Base-by-base conservation (phyloP, 441 rosid genomes). In the Corymbia calophylla region DNA sequence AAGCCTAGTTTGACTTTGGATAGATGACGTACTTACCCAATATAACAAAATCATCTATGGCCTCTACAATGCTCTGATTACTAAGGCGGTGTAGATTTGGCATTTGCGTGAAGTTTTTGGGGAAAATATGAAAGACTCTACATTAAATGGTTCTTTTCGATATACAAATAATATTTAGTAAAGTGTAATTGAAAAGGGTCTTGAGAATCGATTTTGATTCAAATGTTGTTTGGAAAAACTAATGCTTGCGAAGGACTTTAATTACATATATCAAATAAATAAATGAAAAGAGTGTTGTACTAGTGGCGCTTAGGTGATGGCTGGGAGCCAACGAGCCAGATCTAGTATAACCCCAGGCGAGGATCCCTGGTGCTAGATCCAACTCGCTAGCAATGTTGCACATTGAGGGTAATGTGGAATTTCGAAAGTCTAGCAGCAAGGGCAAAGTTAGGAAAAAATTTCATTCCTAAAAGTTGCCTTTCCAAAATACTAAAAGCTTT, bases 271-370 rank as follows among this genome's bases (percentile, higher is more conserved):
- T 58, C n/a, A 25, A 25, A 25, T 58, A 25, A 58, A 25, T 23
- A 25, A 39, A 58, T 58, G 25, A 58, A 58, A 58, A 58, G 4
- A 58, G n/a, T 58, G 9, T 25, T 58, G 64, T 58, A 6, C 6
- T 58, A 1, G 64, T 1, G 1, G 2, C 4, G n/a, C 64, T 58
- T 58, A 58, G n/a, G 12, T 9, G 25, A 58, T 3, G 3, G 2
- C 3, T 4, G 6, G 29, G 62, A 23, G 62, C 62, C 1, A 1
- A 2, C 14, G 0, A 25, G n/a, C 14, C n/a, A 25, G 1, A 58
- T 58, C 18, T 58, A 14, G 64, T n/a, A 58, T 29, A 58, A 58
- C 64, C n/a, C 64, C 6, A 58, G 19, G 58, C 2, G 25, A 54
- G 23, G 58, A 23, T 54, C 58, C 58, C 58, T 54, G 25, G 64